Base-by-base conservation (phyloP, 441 rosid species). In the Eutrema salsugineum region DNA sequence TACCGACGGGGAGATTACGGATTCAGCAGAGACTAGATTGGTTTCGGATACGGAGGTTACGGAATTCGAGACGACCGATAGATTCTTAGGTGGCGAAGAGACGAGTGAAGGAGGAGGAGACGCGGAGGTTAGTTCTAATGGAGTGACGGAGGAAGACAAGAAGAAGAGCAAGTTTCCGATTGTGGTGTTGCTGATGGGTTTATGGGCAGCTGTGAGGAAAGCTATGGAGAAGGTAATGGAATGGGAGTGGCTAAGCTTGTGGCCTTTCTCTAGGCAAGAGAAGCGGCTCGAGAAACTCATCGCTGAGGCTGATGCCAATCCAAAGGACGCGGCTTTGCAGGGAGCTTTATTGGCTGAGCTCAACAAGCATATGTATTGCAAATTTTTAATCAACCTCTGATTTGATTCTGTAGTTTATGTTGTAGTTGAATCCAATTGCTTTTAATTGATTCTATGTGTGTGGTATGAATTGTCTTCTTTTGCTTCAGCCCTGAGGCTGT, bases 281-380 rank as follows among this genome's bases (percentile, higher is more conserved):
- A 91, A 89, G 82, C 82, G 81, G 16, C 76, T 95, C 47, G 94
- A 87, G 62, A 84, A 83, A 48, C 87, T 92, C 22, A 77, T 91
- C 46, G 89, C 90, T 0, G 98, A 92, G 66, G 99, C 98, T 40
- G 93, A 95, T 35, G 90, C 95, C 0, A 83, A 91, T 70, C 99
- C 97, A 2, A 88, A 85, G 72, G 98, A 92, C 49, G 84, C 90
- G 0, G 81, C 80, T 46, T 83, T 86, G 74, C 95, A 95, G 68
- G 83, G 76, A 35, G 91, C 90, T 68, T 81, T 95, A 24, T 77
- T 95, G 63, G 80, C 84, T 64, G 98, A 95, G 83, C 97, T 92
- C 76, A 92, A 91, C 51, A 95, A 88, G 82, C 96, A 91, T 35
- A 91, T 94, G 97, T 91, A 65, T 60, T 60, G 44, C 15, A 4